Evolutionary conservation across 306 rosid genomes (phyloP), one percentile per base, ranked within the genome.

Genomic region (Pyrus communis): DNA sequence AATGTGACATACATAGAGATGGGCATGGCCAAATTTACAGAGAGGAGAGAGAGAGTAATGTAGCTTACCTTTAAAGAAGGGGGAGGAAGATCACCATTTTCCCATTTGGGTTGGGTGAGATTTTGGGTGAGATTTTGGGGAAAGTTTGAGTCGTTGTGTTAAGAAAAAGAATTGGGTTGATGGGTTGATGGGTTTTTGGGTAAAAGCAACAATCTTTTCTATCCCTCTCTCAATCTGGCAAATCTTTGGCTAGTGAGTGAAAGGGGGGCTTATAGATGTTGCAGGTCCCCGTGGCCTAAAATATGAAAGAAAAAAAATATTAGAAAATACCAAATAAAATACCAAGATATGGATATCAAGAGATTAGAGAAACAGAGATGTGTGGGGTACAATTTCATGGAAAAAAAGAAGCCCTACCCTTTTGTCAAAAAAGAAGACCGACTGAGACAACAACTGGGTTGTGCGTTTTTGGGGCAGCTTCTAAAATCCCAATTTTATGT

Each of bases 221-320:
- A 49, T 49, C 7, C 18, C 18, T 27, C 65, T 49, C 80, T 63
- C 59, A 74, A 78, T 78, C 84, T 85, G 84, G 82, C 83, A 42
- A 43, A 75, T 75, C 77, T 30, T 38, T 15, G 78, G 38, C 78
- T 74, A 81, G 77, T 75, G 61, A 46, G 31, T 42, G 80, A 71
- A 78, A 30, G 31, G 77, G 76, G 17, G 18, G 55, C 21, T 18
- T 49, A 22, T 21, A 40, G 42, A 46, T 38, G 81, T 57, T 82
- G 80, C 77, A 82, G 78, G 85, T 67, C 81, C 87, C 84, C 67
- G 89, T 84, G 97, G 83, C 91, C 88, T 64, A 64, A 64, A 88
- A 88, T 87, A 83, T 65, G 69, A 61, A 49, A 18, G 18, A 49
- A 49, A 69, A 30, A n/a, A 51, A 52, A 3, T 25, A 52, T 4